phyloP scores from a whole-genome alignment of 2,329 filamentous ascomycete species.

The Exserohilum turcica region DNA sequence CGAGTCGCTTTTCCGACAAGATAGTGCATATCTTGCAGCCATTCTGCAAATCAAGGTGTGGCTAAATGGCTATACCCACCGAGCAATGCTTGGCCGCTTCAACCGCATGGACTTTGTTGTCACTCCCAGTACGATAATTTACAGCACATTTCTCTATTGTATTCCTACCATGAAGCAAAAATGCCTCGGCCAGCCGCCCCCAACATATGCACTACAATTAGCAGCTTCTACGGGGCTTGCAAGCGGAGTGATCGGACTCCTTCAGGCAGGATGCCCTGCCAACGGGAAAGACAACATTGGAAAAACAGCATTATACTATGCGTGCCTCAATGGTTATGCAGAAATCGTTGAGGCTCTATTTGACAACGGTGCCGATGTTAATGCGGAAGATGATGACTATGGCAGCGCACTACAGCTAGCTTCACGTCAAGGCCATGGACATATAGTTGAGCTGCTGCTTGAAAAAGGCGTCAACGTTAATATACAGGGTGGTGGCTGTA shows the following conservation, averaged over 20 bases:
- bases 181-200: conserved; percentile 13
- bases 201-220: conserved; percentile 24
- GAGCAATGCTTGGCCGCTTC: no score
- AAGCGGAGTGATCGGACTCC: conserved; percentile 11
- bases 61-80: background rate
- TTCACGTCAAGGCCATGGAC: no score
- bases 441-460: no score
- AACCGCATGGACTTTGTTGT: conserved; percentile 14
- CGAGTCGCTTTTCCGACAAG: conserved; percentile 13
- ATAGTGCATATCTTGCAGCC: conserved; percentile 13
- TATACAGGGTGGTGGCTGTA: no score
- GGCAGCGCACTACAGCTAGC: no score
- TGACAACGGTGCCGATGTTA: background rate
- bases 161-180: conserved; percentile 10
- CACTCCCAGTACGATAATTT: conserved; percentile 19
- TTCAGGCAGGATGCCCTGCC: conserved; percentile 12
- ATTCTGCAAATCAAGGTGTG: conserved; percentile 20
- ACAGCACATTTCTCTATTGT: conserved; percentile 21
- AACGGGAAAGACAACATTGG: conserved; percentile 11
- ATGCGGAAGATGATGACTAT: no score
- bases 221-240: conserved; percentile 18
- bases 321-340: background rate
- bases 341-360: background rate
- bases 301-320: conserved; percentile 11
- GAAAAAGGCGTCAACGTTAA: no score